Evolutionary conservation across 116 monocot species (phyloP).

Genomic region (Posidonia oceanica): DNA sequence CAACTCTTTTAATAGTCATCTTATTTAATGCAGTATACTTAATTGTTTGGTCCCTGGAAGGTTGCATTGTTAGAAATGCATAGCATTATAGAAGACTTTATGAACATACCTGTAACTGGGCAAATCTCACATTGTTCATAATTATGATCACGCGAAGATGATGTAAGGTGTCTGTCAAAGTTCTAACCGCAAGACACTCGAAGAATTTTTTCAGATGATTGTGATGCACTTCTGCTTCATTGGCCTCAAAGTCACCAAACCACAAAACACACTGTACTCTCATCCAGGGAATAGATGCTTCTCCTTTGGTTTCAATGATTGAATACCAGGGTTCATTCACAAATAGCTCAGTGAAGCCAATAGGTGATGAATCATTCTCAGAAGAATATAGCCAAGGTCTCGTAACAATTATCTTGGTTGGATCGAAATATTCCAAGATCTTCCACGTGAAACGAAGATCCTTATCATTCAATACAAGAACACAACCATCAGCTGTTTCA

Average conservation of each 20-base stretch:
- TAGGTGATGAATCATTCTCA: slow-evolving; percentile 4
- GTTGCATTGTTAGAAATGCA: too few species aligned
- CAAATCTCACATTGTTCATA: slow-evolving; percentile 61
- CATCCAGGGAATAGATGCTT: slow-evolving; percentile 33
- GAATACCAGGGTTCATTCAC: slow-evolving; percentile 12
- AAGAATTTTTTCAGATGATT: slow-evolving; percentile 32
- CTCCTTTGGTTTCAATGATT: slow-evolving; percentile 22
- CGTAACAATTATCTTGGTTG: slow-evolving; percentile 30
- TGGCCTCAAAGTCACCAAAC: slow-evolving; percentile 29
- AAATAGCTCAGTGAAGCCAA: slow-evolving; percentile 28
- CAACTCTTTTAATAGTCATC: too few species aligned
- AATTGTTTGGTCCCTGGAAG: too few species aligned
- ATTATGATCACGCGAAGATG: slow-evolving; percentile 36
- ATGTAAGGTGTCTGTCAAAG: slow-evolving; percentile 31
- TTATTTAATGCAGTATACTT: too few species aligned
- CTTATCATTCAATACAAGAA: slow-evolving; percentile 55
- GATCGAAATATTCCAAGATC: slow-evolving; percentile 24
- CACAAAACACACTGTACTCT: slow-evolving; percentile 34
- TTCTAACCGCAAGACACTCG: slow-evolving; percentile 37
- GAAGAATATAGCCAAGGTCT: slow-evolving; percentile 12
- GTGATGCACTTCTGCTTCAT: slow-evolving; percentile 12
- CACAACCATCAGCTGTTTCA: slow-evolving; percentile 8
- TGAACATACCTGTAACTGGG: slow-evolving; percentile 46
- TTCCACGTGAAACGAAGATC: slow-evolving; percentile 30
- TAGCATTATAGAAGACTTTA: too few species aligned